Percentiles rank a stretch among this genome's conserved stretches.
Evolutionary conservation across 345 rosid genomes (phyloP).

Genomic region (Clarkia xantiana): DNA sequence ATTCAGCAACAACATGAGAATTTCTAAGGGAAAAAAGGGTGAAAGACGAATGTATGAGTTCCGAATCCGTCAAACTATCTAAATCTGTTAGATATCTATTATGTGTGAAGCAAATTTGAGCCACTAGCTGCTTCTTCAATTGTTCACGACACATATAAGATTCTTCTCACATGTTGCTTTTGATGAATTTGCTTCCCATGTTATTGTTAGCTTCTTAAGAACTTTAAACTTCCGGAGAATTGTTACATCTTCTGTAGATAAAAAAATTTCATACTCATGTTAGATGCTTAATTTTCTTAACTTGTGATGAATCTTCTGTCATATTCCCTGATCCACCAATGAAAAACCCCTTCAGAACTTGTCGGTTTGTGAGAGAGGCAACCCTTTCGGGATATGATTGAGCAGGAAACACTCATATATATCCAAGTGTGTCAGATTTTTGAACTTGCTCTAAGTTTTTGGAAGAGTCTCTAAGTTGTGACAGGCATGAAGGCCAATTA

Average conservation of each 20-base stretch:
- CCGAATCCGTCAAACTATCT: too few species aligned
- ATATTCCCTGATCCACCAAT: slow-evolving; percentile 11
- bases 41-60: too few species aligned
- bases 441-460: slow-evolving; percentile 6
- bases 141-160: too few species aligned
- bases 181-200: slow-evolving; percentile 15
- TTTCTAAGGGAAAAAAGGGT: too few species aligned
- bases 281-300: slow-evolving; percentile 22
- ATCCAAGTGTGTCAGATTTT: slow-evolving; percentile 20
- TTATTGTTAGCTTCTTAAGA: slow-evolving; percentile 11
- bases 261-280: slow-evolving; percentile 6
- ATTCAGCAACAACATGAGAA: too few species aligned
- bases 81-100: too few species aligned
- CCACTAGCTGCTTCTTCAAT: neutral
- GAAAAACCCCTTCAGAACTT: slow-evolving; percentile 59
- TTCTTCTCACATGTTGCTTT: neutral
- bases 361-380: slow-evolving; percentile 22
- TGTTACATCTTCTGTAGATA: slow-evolving; percentile 3
- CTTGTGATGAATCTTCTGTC: slow-evolving; percentile 1
- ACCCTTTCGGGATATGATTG: slow-evolving; percentile 30
- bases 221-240: neutral
- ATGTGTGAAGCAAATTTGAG: too few species aligned
- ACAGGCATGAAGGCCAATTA: slow-evolving; percentile 24
- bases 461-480: slow-evolving; percentile 28
- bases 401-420: slow-evolving; percentile 33